Percentiles rank a stretch among this genome's conserved stretches.
Evolutionary conservation across 768 basidiomycete species (phyloP).

Genomic region (Wakefieldia striispora): DNA sequence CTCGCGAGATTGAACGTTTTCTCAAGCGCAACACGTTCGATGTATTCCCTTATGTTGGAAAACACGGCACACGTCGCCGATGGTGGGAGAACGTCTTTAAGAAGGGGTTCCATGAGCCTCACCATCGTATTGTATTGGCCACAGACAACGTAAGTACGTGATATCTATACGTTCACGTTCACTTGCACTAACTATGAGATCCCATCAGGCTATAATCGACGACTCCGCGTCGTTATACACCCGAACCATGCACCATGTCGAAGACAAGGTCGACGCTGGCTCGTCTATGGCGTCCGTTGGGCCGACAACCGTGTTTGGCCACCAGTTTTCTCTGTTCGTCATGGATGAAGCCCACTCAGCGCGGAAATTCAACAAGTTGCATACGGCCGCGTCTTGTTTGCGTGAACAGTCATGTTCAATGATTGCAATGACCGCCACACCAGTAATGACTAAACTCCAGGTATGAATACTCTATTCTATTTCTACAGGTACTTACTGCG

Average conservation of each 20-base stretch:
- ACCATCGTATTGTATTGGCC: neutral
- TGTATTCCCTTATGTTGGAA: neutral
- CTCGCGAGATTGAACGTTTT: neutral
- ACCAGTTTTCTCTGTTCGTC: neutral
- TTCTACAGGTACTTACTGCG: too few species aligned
- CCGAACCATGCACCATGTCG: neutral
- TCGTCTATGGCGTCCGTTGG: too few species aligned
- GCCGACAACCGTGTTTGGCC: neutral
- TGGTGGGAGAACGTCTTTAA: neutral
- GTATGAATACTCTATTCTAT: neutral
- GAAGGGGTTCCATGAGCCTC: neutral
- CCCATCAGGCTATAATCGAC: neutral
- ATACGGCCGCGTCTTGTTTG: neutral
- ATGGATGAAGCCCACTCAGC: constrained; percentile 6
- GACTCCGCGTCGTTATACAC: neutral
- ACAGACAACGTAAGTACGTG: neutral
- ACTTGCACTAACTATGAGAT: neutral
- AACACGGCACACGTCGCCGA: neutral
- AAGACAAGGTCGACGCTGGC: neutral
- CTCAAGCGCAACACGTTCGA: neutral
- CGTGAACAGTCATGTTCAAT: rapidly evolving
- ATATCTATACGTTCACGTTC: neutral
- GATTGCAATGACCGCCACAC: constrained; percentile 1
- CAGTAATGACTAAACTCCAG: constrained; percentile 6
- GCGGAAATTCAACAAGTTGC: constrained; percentile 2